Percentiles rank a stretch among this genome's conserved stretches.
Conservation (phyloP, 441 rosid genomes). For the Macaranga tanarius region DNA sequence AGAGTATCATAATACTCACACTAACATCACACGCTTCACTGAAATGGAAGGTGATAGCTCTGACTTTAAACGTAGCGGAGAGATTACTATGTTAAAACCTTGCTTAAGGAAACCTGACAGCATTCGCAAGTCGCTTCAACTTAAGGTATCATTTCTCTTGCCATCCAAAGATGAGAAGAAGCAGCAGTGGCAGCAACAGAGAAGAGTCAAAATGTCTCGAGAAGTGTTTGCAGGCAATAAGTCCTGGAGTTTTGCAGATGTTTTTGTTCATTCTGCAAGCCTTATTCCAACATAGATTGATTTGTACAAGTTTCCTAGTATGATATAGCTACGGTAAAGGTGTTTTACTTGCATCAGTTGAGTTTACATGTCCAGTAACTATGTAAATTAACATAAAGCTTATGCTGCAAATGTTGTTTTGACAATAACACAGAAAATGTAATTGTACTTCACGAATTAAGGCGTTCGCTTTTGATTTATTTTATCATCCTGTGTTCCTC, state of each 20-base stretch:
- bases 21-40: conserved; percentile 5
- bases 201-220: conserved; percentile 7
- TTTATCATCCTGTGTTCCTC: not conserved
- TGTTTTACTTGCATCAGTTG: not conserved
- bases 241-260: conserved; percentile 2
- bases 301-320: conserved; percentile 9
- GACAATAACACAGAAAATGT: not conserved
- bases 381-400: conserved; percentile 9
- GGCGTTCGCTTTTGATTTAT: not conserved
- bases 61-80: conserved; percentile 15
- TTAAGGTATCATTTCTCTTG: conserved; percentile 36
- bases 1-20: not conserved
- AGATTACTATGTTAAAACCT: conserved; percentile 27
- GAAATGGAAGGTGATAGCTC: conserved; percentile 3
- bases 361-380: not conserved
- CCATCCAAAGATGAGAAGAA: conserved; percentile 22
- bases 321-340: not conserved
- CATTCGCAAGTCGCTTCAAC: conserved; percentile 25
- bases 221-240: conserved; percentile 19
- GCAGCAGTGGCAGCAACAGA: not conserved
- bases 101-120: conserved; percentile 41
- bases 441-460: not conserved
- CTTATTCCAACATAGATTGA: conserved; percentile 19
- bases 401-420: not conserved
- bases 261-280: conserved; percentile 14